Evolutionary conservation across 345 rosid species (phyloP).

Genomic region (Moringa oleifera): DNA sequence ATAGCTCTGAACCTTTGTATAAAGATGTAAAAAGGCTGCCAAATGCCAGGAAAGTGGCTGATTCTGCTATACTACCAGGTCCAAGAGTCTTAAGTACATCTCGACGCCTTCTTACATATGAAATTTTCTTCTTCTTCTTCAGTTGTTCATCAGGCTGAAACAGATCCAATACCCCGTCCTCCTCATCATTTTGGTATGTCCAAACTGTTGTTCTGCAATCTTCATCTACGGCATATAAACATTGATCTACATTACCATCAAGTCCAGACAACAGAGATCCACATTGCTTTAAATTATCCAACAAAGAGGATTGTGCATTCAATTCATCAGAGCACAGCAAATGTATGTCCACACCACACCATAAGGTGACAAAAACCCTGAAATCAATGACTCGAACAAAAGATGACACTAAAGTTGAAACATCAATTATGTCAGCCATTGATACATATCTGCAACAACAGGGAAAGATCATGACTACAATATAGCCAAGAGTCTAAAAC

Average conservation of each 20-base stretch:
- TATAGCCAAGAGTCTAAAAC: not conserved
- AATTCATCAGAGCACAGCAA: conserved; percentile 36
- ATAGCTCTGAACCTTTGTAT: conserved; percentile 65
- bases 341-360: conserved; percentile 54
- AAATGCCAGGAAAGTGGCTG: conserved; percentile 62
- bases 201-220: conserved; percentile 89
- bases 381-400: conserved; percentile 58
- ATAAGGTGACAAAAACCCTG: conserved; percentile 64
- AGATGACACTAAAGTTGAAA: conserved; percentile 59
- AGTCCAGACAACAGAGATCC: conserved; percentile 61
- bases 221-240: conserved; percentile 63
- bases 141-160: conserved; percentile 84
- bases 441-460: conserved; percentile 61
- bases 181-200: conserved; percentile 53
- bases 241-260: conserved; percentile 52
- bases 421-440: conserved; percentile 74
- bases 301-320: conserved; percentile 22
- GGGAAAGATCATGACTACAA: not conserved
- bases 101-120: conserved; percentile 55
- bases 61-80: conserved; percentile 63
- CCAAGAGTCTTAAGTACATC: conserved; percentile 67
- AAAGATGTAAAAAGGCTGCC: conserved; percentile 87
- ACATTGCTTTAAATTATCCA: conserved; percentile 57
- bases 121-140: conserved; percentile 61
- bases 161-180: conserved; percentile 55